Percentiles rank a stretch among this genome's conserved stretches.
These are phyloP conservation scores for Exophiala lecanii-corni DNA, from an alignment of 2,329 filamentous ascomycete genomes.

Conservation along the genomic window DNA sequence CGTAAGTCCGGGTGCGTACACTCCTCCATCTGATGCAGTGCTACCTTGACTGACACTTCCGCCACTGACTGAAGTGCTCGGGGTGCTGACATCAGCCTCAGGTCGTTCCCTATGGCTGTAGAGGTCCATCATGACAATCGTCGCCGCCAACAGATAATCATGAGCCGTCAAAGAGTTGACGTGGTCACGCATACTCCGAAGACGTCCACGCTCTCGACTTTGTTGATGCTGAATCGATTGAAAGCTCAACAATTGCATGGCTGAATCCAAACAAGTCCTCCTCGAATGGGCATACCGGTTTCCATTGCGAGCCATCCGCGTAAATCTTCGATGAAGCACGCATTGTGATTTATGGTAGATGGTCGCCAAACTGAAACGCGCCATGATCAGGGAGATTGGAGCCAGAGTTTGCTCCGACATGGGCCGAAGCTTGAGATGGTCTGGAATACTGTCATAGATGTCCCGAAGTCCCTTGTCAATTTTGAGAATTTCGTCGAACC, in stretches of 20 bases:
- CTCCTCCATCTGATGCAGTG: constrained; percentile 15
- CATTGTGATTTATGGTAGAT: constrained; percentile 86
- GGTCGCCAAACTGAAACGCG: constrained; percentile 77
- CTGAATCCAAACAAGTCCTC: constrained; percentile 77
- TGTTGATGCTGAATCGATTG: constrained; percentile 72
- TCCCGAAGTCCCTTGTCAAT: constrained; percentile 55
- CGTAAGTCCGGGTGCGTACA: constrained; percentile 20
- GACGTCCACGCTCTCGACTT: constrained; percentile 64
- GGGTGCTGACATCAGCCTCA: constrained; percentile 44
- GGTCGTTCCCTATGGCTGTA: constrained; percentile 52
- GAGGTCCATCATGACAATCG: constrained; percentile 77
- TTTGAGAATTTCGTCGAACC: constrained; percentile 59
- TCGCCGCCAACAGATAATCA: constrained; percentile 81
- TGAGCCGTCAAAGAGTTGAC: constrained; percentile 74
- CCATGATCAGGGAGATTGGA: constrained; percentile 64
- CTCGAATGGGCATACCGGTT: constrained; percentile 79
- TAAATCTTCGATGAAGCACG: constrained; percentile 81
- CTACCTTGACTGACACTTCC: constrained; percentile 23
- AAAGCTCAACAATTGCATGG: constrained; percentile 73
- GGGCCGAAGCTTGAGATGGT: constrained; percentile 70
- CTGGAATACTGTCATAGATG: constrained; percentile 63
- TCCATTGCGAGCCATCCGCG: constrained; percentile 72
- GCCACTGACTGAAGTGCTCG: constrained; percentile 30
- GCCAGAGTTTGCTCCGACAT: constrained; percentile 72
- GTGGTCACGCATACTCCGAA: constrained; percentile 72